phyloP scores from a whole-genome alignment of 2,329 filamentous ascomycete genomes.

The Didymella exigua region DNA sequence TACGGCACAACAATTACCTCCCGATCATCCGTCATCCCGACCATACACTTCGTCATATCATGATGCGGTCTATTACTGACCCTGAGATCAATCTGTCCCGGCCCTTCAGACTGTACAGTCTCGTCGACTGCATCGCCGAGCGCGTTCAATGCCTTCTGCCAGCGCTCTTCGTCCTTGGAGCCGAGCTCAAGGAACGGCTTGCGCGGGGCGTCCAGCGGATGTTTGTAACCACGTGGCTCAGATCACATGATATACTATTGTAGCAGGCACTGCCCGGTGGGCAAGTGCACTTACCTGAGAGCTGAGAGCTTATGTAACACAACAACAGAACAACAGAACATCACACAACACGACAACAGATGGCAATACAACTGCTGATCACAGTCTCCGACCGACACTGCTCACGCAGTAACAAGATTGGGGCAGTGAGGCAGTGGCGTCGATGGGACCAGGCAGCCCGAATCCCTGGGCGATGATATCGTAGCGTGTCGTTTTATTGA shows the following conservation, averaged over 20 bases:
- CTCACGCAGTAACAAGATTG: too few species aligned
- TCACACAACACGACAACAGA: too few species aligned
- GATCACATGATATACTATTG: too few species aligned
- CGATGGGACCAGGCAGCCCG: constrained; percentile 33
- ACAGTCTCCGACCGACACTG: too few species aligned
- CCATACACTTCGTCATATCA: constrained; percentile 49
- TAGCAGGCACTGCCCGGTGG: too few species aligned
- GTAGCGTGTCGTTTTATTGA: constrained; percentile 46
- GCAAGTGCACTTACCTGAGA: too few species aligned
- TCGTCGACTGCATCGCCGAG: constrained; percentile 38
- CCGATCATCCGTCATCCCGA: constrained; percentile 50
- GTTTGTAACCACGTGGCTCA: too few species aligned
- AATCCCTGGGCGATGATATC: constrained; percentile 52
- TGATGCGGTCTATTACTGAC: constrained; percentile 42
- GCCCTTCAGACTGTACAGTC: constrained; percentile 35
- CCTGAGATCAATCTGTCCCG: constrained; percentile 51
- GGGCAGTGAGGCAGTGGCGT: constrained; percentile 24
- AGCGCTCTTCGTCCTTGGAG: constrained; percentile 14
- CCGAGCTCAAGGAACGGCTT: constrained; percentile 16
- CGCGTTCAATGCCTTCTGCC: constrained; percentile 29
- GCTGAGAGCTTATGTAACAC: too few species aligned
- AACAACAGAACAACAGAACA: too few species aligned
- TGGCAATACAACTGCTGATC: too few species aligned
- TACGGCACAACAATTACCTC: constrained; percentile 56
- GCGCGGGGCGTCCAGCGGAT: constrained; percentile 8